Conservation (phyloP, 225 moss, liverwort and hornwort species). For the Climacium dendroides region DNA sequence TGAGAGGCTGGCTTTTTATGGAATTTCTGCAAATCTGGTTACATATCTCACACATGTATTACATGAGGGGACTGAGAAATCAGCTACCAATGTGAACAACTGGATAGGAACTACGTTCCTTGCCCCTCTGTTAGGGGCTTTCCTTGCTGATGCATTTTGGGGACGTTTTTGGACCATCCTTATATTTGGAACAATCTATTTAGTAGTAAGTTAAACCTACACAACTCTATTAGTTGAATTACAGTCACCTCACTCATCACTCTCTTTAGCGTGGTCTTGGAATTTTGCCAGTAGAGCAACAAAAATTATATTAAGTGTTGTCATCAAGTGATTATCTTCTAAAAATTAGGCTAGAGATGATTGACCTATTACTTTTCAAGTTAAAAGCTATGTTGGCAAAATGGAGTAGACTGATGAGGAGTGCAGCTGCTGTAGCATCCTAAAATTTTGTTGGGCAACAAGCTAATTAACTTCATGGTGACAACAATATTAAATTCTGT, state of each 20-base stretch:
- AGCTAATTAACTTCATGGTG: neutral
- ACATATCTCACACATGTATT: conserved; percentile 35
- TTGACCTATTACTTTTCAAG: neutral
- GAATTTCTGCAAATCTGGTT: conserved; percentile 41
- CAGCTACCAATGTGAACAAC: conserved; percentile 47
- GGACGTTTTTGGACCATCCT: conserved; percentile 53
- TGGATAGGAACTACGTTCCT: conserved; percentile 39
- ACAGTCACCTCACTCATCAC: neutral
- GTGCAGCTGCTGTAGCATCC: neutral
- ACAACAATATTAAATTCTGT: neutral
- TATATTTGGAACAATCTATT: conserved; percentile 27
- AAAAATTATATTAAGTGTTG: neutral
- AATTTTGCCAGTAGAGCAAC: neutral
- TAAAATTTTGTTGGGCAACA: neutral
- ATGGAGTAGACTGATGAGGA: neutral
- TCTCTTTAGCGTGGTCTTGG: neutral
- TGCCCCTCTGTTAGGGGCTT: conserved; percentile 37
- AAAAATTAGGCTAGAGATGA: neutral
- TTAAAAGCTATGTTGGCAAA: neutral
- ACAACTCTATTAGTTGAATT: neutral
- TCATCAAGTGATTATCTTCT: neutral
- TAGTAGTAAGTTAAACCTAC: conserved; percentile 9
- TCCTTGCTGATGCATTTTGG: conserved; percentile 45
- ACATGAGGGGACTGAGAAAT: conserved; percentile 33
- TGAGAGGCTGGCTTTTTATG: conserved; percentile 46